These are phyloP conservation scores for Oryza meridionalis DNA, from an alignment of 176 grass and related monocot species.

Conservation along the genomic window DNA sequence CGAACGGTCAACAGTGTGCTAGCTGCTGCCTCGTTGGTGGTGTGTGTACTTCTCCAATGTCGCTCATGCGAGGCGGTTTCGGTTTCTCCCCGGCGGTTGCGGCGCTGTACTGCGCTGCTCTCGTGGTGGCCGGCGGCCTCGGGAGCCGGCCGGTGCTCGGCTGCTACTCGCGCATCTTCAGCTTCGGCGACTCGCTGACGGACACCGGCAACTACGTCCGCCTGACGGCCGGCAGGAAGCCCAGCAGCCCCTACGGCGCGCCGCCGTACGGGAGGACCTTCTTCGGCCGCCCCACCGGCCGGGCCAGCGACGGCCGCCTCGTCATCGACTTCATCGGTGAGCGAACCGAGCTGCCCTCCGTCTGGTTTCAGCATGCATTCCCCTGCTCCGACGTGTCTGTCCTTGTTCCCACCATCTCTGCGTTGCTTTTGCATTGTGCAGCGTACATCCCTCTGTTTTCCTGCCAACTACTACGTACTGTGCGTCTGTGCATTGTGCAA, in stretches of 20 bases:
- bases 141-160: background rate
- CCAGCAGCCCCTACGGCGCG: conserved; percentile 35
- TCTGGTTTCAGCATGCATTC: background rate
- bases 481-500: background rate
- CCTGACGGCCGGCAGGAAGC: conserved; percentile 15
- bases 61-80: background rate
- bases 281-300: conserved; percentile 67
- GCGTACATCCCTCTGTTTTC: background rate
- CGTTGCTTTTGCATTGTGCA: background rate
- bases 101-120: background rate
- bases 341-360: conserved; percentile 3
- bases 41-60: background rate
- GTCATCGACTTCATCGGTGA: conserved; percentile 90
- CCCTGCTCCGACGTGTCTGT: background rate
- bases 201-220: conserved; percentile 80
- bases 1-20: background rate
- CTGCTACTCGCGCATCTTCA: conserved; percentile 80
- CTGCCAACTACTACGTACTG: background rate
- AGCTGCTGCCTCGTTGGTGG: background rate
- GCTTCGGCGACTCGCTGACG: conserved; percentile 86
- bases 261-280: conserved; percentile 74
- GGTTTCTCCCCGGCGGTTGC: conserved; percentile 29
- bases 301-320: conserved; percentile 73
- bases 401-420: background rate
- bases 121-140: conserved; percentile 1